Conservation (phyloP, 257 asterid genomes). For the Solanum chmielewskii region DNA sequence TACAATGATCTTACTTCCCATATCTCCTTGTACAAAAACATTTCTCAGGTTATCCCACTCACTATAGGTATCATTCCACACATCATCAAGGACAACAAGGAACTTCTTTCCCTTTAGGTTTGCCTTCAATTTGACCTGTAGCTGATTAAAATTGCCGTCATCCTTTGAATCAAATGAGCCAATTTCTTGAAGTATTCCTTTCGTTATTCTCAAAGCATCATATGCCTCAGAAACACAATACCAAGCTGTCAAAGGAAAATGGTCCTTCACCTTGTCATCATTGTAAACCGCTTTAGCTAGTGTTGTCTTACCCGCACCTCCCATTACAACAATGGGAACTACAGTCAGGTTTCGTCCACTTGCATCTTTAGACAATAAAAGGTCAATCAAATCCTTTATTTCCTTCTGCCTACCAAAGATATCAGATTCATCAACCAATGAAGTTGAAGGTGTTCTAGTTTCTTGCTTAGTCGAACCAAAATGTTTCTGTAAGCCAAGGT, state of each 20-base stretch:
- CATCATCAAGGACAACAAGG: slow-evolving; percentile 43
- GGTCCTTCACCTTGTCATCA: slow-evolving; percentile 13
- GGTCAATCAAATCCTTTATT: background rate
- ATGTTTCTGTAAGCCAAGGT: background rate
- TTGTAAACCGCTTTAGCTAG: slow-evolving; percentile 42
- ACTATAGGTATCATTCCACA: slow-evolving; percentile 35
- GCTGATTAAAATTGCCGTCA: slow-evolving; percentile 22
- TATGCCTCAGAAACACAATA: slow-evolving; percentile 28
- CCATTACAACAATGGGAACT: background rate
- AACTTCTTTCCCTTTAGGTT: slow-evolving; percentile 30
- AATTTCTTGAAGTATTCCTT: slow-evolving; percentile 6
- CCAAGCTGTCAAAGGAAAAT: slow-evolving; percentile 37
- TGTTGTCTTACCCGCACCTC: slow-evolving; percentile 30
- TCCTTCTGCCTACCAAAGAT: background rate
- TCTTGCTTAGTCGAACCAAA: background rate
- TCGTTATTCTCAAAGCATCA: slow-evolving; percentile 14
- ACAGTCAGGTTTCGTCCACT: background rate
- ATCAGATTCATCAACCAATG: background rate
- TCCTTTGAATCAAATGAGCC: slow-evolving; percentile 5
- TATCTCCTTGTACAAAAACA: slow-evolving; percentile 17
- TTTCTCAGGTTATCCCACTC: slow-evolving; percentile 16
- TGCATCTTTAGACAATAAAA: background rate
- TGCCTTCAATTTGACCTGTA: slow-evolving; percentile 31
- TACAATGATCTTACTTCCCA: slow-evolving; percentile 44
- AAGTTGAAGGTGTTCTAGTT: slow-evolving; percentile 2